These are phyloP conservation scores for Xylaria bambusicola DNA, from an alignment of 495 filamentous ascomycete genomes.

Conservation along the genomic window DNA sequence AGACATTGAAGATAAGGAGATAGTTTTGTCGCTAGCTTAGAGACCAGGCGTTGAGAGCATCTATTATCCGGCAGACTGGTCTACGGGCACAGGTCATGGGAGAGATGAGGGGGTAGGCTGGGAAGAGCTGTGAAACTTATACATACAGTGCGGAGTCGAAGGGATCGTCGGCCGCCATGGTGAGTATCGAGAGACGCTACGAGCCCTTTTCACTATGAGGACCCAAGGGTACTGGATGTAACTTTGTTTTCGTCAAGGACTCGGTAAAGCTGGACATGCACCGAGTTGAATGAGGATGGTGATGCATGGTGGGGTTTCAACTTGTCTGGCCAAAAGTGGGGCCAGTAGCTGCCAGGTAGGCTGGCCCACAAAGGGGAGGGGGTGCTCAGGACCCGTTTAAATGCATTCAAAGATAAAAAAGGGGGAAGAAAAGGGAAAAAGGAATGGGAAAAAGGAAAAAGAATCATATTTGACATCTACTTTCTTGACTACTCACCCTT, in stretches of 20 bases:
- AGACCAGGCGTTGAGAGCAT: too few species aligned
- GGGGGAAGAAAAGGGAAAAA: too few species aligned
- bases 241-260: too few species aligned
- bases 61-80: neutral
- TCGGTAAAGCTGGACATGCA: too few species aligned
- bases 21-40: too few species aligned
- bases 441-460: too few species aligned
- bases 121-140: too few species aligned
- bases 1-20: too few species aligned
- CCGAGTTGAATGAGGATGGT: neutral
- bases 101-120: constrained; percentile 11
- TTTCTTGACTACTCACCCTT: too few species aligned
- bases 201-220: neutral
- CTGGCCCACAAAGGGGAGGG: neutral
- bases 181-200: constrained; percentile 4
- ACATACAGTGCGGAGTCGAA: constrained; percentile 87
- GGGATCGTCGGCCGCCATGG: constrained; percentile 56
- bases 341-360: neutral
- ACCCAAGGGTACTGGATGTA: neutral
- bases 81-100: neutral
- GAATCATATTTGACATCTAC: too few species aligned
- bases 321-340: constrained; percentile 2
- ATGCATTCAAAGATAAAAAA: too few species aligned
- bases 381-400: too few species aligned
- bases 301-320: constrained; percentile 15